phyloP scores from a whole-genome alignment of 75 land plant species.

The Isoetes taiwanensis region DNA sequence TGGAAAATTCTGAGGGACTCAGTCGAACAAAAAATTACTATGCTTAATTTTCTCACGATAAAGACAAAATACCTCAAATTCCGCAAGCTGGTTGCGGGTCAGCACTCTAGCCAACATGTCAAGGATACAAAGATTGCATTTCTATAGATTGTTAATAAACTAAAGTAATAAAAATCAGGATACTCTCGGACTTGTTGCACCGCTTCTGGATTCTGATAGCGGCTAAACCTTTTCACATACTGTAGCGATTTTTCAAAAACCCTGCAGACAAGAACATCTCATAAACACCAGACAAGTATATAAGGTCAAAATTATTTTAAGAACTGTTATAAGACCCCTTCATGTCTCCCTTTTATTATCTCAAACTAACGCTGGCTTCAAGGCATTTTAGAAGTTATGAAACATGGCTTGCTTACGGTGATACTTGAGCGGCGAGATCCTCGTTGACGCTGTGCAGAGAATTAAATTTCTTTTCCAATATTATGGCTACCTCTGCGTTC shows the following conservation, averaged over 20 bases:
- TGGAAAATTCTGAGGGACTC: background rate
- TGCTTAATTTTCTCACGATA: background rate
- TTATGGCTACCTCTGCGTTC: conserved; percentile 76
- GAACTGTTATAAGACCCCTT: no score
- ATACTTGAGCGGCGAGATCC: conserved; percentile 64
- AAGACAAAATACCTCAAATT: conserved; percentile 58
- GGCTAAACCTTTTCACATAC: conserved; percentile 90
- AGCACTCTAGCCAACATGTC: conserved; percentile 48
- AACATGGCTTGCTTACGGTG: conserved; percentile 60
- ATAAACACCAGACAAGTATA: background rate
- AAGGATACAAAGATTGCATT: conserved; percentile 15
- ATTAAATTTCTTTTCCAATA: conserved; percentile 69
- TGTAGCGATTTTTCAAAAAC: conserved; percentile 91
- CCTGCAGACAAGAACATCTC: conserved; percentile 20
- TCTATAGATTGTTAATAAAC: background rate
- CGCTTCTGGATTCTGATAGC: conserved; percentile 83
- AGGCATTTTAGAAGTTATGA: background rate
- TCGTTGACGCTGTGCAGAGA: conserved; percentile 64
- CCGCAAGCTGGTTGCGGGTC: conserved; percentile 58
- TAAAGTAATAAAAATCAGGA: conserved; percentile 39
- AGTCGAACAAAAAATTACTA: background rate
- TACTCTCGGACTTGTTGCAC: conserved; percentile 98
- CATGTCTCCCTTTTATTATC: no score
- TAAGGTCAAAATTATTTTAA: background rate
- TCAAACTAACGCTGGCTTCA: no score